Percentiles rank a stretch among this genome's conserved stretches.
Conservation (phyloP, 2,329 filamentous ascomycete genomes). For the Zymoseptoria crescenta region DNA sequence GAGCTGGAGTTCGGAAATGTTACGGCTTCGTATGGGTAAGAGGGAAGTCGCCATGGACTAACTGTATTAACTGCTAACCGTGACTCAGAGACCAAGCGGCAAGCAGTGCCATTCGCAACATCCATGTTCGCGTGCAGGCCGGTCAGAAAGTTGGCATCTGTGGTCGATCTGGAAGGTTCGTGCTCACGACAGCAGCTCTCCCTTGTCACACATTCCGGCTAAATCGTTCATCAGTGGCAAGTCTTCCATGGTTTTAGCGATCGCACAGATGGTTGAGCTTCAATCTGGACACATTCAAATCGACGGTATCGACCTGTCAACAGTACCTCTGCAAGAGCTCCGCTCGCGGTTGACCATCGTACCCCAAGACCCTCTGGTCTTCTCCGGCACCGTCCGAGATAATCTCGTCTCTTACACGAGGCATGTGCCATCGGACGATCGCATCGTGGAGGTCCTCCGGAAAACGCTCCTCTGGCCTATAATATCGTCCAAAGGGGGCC, state of each 20-base stretch:
- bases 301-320: slow-evolving; percentile 31
- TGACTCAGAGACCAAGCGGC: not conserved
- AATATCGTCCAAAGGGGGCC: slow-evolving; percentile 1
- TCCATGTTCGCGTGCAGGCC: slow-evolving; percentile 23
- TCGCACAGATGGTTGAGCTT: slow-evolving; percentile 36
- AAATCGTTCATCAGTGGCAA: slow-evolving; percentile 30
- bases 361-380: slow-evolving; percentile 48
- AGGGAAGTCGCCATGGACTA: not conserved
- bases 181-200: not conserved
- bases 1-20: not conserved
- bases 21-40: not conserved
- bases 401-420: slow-evolving; percentile 16
- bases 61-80: too few species aligned
- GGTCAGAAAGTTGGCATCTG: slow-evolving; percentile 31
- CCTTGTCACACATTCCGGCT: not conserved
- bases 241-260: slow-evolving; percentile 33
- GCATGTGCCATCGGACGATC: slow-evolving; percentile 10
- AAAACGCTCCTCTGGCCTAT: slow-evolving; percentile 16
- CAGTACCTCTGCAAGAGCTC: slow-evolving; percentile 36
- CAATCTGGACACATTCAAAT: slow-evolving; percentile 36
- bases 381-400: slow-evolving; percentile 20
- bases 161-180: slow-evolving; percentile 25
- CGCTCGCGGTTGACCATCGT: slow-evolving; percentile 45
- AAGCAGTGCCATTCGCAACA: slow-evolving; percentile 17
- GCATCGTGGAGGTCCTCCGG: slow-evolving; percentile 6